Evolutionary conservation across 495 filamentous ascomycete genomes (phyloP), one percentile per base, ranked within the genome.

Genomic region (Rhizodiscina lignyota): DNA sequence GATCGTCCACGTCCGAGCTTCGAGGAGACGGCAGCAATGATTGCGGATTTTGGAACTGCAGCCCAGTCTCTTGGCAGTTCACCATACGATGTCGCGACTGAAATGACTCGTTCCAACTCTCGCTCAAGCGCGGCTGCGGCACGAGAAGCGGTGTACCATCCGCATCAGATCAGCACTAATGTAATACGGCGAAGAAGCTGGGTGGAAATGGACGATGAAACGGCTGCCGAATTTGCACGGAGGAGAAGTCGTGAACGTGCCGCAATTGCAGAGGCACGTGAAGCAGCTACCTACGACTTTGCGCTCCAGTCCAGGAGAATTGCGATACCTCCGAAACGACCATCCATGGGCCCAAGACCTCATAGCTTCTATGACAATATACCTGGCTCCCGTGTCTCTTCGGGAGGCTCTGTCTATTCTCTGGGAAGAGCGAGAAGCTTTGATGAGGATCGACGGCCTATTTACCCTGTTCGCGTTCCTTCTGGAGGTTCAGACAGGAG

Each of bases 71-170:
- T 63, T 2, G 60, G 61, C 21, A 30, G 41, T 8, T 55, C 50
- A 18, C 61, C 60, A 2, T 65, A 63, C 39, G 61, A 65, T 32
- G 45, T 55, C 27, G 56, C 61, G 18, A 53, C 48, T 44, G n/a
- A 34, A 8, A n/a, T n/a, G n/a, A 22, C 16, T 17, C 18, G 31
- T 5, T 19, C 24, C 18, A n/a, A 18, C n/a, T n/a, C n/a, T n/a
- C n/a, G n/a, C n/a, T n/a, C n/a, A n/a, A n/a, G n/a, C n/a, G n/a
- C n/a, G n/a, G 39, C 15, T 21, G 24, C 0, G 13, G 11, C 16
- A 11, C 18, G 3, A 31, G 22, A 13, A 35, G 26, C 10, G 31
- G 18, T 27, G 8, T 8, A 27, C 24, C 48, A 57, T 40, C 55
- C 55, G n/a, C 48, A 57, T 44, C 53, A 58, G 32, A 39, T 59